Conservation (phyloP, 2,329 filamentous ascomycete genomes). For the Corinectria fuckeliana region DNA sequence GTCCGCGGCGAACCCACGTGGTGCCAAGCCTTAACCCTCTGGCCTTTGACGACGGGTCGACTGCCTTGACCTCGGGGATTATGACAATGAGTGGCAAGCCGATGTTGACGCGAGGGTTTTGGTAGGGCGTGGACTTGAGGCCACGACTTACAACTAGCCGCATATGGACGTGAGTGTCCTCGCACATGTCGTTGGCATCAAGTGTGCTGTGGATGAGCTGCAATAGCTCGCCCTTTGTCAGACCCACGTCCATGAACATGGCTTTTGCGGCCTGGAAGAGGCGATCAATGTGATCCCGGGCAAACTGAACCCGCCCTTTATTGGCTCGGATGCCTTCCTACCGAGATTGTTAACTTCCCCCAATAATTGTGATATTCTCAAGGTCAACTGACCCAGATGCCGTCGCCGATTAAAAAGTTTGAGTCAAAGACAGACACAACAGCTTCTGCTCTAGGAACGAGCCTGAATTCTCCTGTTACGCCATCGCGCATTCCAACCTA, state of each 20-base stretch:
- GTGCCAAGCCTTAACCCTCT: constrained; percentile 36
- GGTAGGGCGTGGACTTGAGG: constrained; percentile 38
- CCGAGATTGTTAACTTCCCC: neutral
- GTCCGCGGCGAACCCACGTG: constrained; percentile 39
- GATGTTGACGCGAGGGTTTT: constrained; percentile 39
- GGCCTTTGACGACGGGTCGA: constrained; percentile 28
- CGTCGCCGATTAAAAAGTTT: constrained; percentile 38
- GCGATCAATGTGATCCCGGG: constrained; percentile 36
- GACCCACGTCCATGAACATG: constrained; percentile 40
- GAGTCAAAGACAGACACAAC: constrained; percentile 40
- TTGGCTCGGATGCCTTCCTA: constrained; percentile 38
- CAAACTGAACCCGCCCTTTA: constrained; percentile 36
- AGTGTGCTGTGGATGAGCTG: constrained; percentile 34
- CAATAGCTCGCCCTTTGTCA: constrained; percentile 35
- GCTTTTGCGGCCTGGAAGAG: constrained; percentile 40
- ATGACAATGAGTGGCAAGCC: constrained; percentile 40
- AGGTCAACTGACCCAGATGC: constrained; percentile 31
- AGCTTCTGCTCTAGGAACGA: constrained; percentile 32
- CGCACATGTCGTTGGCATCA: constrained; percentile 36
- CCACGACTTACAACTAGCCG: constrained; percentile 40
- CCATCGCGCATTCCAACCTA: constrained; percentile 39
- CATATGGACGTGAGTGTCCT: constrained; percentile 38
- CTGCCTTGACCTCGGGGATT: constrained; percentile 39
- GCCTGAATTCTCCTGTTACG: constrained; percentile 30
- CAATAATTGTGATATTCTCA: fast-evolving